Evolutionary conservation across 768 basidiomycete species (phyloP), one percentile per base, ranked within the genome.

Genomic region (Leccinum subgranulosum): DNA sequence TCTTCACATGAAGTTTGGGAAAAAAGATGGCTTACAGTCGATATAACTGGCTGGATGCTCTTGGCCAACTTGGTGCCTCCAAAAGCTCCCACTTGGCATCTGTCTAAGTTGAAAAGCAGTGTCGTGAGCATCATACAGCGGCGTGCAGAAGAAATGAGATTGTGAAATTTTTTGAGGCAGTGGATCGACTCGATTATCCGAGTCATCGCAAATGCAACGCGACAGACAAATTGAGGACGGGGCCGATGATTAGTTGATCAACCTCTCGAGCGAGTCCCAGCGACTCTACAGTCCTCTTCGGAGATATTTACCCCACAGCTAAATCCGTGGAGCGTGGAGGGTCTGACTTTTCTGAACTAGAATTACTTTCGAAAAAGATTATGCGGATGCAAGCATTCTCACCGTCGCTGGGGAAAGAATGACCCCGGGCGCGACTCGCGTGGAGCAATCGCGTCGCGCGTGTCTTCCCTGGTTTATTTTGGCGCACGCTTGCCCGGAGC

Each of bases 1-100:
- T 19, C 47, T 53, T 59, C 59, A 49, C 59, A 60, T 53, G 58
- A 23, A 23, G 11, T 49, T 29, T 28, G 23, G n/a, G 23, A 14
- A 29, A 9, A 9, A 8, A 36, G 9, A n/a, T 8, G 5, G 29
- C 39, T 49, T 27, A 43, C 17, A 19, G 29, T 27, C 29, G 21
- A 31, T 28, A 34, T 45, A 12, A 55, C 8, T 43, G 3, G 8
- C 45, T 10, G 52, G 31, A 28, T 17, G 11, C 7, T 25, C 33
- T 36, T 50, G 21, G 52, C 15, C 19, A 15, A 11, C 27, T 29
- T 36, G 10, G 25, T 41, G 4, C 39, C 17, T 41, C n/a, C 9
- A 10, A n/a, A 41, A 41, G 36, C 39, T 39, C 39, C n/a, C n/a
- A n/a, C n/a, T 41, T n/a, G 39, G 39, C n/a, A 41, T 41, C 14